phyloP scores from a whole-genome alignment of 345 rosid genomes.

The Euclidium syriacum region DNA sequence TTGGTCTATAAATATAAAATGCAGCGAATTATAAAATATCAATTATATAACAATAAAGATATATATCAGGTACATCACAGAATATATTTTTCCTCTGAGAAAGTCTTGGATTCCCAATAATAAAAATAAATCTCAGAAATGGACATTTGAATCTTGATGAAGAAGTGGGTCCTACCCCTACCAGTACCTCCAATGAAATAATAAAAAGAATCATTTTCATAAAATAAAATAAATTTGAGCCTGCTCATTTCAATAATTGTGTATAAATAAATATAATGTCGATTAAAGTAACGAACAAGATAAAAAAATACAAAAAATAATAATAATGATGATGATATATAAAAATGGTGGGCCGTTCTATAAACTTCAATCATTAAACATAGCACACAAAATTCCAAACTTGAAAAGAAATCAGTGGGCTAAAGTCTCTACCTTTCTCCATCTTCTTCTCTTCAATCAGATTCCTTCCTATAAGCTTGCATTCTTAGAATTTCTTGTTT shows the following conservation, averaged over 20 bases:
- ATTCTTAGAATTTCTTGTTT: not conserved
- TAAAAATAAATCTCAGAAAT: conserved; percentile 7
- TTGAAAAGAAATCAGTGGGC: conserved; percentile 29
- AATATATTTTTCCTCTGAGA: not conserved
- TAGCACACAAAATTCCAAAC: conserved; percentile 30
- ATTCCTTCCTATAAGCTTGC: conserved; percentile 22
- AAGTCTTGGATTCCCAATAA: conserved; percentile 26
- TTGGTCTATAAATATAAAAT: conserved; percentile 21
- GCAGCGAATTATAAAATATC: not conserved
- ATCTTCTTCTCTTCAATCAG: conserved; percentile 16
- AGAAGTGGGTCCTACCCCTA: conserved; percentile 11
- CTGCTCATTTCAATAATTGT: conserved; percentile 31
- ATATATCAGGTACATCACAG: not conserved
- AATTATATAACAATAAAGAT: not conserved
- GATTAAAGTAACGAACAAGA: conserved; percentile 18
- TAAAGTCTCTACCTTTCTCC: conserved; percentile 19
- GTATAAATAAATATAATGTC: conserved; percentile 9
- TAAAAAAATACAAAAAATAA: conserved; percentile 3
- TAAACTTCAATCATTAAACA: conserved; percentile 28
- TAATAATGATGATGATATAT: not conserved
- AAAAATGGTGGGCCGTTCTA: conserved; percentile 21
- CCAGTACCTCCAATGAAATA: conserved; percentile 4
- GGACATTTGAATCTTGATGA: conserved; percentile 28
- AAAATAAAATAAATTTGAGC: conserved; percentile 10
- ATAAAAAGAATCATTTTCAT: not conserved